A percentile compares a stretch with the other conserved stretches of the same genome.
Conservation (phyloP, 345 rosid species). For the Erysimum cheiranthoides region DNA sequence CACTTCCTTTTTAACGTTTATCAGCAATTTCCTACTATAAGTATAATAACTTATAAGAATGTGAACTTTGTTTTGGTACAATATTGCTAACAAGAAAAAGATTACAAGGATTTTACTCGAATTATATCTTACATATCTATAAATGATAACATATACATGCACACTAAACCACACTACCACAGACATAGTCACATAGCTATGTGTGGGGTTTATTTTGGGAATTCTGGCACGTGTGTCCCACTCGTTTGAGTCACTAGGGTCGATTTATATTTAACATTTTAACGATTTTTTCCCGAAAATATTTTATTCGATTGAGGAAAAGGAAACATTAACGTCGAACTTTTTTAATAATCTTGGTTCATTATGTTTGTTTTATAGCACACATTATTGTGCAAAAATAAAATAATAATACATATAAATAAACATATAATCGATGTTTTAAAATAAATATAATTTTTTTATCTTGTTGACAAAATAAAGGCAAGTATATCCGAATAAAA, state of each 20-base stretch:
- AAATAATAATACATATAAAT: not conserved
- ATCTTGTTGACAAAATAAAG: slow-evolving; percentile 12
- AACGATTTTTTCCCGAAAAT: not conserved
- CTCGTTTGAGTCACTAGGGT: not conserved
- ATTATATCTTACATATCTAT: not conserved
- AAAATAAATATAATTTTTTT: not conserved
- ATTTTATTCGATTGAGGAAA: slow-evolving; percentile 6
- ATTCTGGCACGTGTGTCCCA: not conserved
- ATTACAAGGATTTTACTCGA: not conserved
- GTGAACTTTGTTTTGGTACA: not conserved
- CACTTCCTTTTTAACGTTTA: not conserved
- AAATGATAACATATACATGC: not conserved
- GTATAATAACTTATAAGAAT: not conserved
- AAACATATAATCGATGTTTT: not conserved
- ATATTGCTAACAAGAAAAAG: not conserved
- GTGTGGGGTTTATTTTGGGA: slow-evolving; percentile 2
- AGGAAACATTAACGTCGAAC: not conserved
- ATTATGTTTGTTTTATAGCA: slow-evolving; percentile 14
- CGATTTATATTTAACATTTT: not conserved
- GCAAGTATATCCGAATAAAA: slow-evolving; percentile 10
- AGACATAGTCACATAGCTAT: not conserved
- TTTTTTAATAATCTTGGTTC: not conserved
- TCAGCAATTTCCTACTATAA: not conserved
- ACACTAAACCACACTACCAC: not conserved
- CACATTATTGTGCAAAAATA: not conserved